Percentiles rank a stretch among this genome's conserved stretches.
Evolutionary conservation across 2,329 filamentous ascomycete species (phyloP).

Genomic region (Sphaceloma murrayae): DNA sequence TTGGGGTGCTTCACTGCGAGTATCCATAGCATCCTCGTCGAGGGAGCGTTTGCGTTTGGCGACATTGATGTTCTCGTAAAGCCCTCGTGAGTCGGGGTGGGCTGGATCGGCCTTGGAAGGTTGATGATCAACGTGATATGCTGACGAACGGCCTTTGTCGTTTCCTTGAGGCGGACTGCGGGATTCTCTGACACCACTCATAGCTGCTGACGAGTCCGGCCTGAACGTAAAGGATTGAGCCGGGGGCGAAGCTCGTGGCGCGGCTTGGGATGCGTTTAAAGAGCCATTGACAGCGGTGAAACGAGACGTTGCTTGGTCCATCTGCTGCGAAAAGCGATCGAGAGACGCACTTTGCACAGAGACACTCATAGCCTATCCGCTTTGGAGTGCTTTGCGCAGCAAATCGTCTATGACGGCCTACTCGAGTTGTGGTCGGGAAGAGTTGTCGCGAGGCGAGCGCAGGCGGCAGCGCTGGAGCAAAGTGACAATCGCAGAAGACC

Average conservation of each 20-base stretch:
- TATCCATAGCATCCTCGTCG: background rate
- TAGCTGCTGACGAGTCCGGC: slow-evolving; percentile 6
- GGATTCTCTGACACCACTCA: background rate
- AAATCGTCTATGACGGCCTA: too few relatives aligned
- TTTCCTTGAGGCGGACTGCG: background rate
- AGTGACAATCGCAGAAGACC: too few relatives aligned
- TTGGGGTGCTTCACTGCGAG: background rate
- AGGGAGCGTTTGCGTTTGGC: slow-evolving; percentile 12
- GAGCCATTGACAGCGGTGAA: slow-evolving; percentile 15
- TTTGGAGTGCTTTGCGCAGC: too few relatives aligned
- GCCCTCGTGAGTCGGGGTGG: background rate
- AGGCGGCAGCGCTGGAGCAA: too few relatives aligned
- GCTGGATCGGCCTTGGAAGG: background rate
- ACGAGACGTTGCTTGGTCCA: slow-evolving; percentile 4
- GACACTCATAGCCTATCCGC: too few relatives aligned
- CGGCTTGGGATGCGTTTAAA: background rate
- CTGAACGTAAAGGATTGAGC: slow-evolving; percentile 13
- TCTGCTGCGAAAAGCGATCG: background rate
- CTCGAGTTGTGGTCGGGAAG: too few relatives aligned
- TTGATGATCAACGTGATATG: background rate
- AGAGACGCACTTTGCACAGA: slow-evolving; percentile 2
- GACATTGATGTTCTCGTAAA: slow-evolving; percentile 12
- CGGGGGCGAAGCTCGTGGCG: background rate
- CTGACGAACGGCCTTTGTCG: background rate
- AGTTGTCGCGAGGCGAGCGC: too few relatives aligned